Percentiles rank a stretch among this genome's conserved stretches.
These are phyloP conservation scores for Tricholoma bakamatsutake DNA, from an alignment of 768 basidiomycete species.

Conservation along the genomic window DNA sequence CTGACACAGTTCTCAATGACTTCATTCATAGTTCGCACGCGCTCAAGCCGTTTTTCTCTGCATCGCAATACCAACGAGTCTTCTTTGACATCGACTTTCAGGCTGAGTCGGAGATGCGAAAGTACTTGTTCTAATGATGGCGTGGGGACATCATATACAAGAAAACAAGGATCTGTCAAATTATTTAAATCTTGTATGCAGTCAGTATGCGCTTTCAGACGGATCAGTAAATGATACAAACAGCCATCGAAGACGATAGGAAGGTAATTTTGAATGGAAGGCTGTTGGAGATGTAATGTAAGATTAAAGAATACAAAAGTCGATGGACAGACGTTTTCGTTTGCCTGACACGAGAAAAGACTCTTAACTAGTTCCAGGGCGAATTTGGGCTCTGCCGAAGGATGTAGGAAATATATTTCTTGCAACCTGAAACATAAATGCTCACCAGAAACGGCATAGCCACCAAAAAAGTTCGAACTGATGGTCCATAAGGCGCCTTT, in stretches of 20 bases:
- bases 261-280: slow-evolving; percentile 73
- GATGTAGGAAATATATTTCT: slow-evolving; percentile 2
- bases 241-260: slow-evolving; percentile 59
- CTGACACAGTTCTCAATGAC: slow-evolving; percentile 40
- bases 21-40: slow-evolving; percentile 36
- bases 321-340: slow-evolving; percentile 62
- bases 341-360: slow-evolving; percentile 70
- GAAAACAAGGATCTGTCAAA: slow-evolving; percentile 56
- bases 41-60: slow-evolving; percentile 38
- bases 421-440: not conserved
- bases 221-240: slow-evolving; percentile 21
- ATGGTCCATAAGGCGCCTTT: slow-evolving; percentile 86
- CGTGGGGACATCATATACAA: slow-evolving; percentile 48
- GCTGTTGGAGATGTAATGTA: slow-evolving; percentile 28
- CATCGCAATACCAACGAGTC: slow-evolving; percentile 34
- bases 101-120: slow-evolving; percentile 27
- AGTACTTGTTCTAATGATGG: slow-evolving; percentile 34
- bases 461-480: slow-evolving; percentile 58
- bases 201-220: not conserved
- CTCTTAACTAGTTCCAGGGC: slow-evolving; percentile 51
- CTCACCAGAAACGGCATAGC: slow-evolving; percentile 44
- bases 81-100: slow-evolving; percentile 30
- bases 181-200: slow-evolving; percentile 45
- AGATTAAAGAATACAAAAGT: not conserved
- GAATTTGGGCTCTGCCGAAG: slow-evolving; percentile 52